Evolutionary conservation across 768 basidiomycete species (phyloP).

Genomic region (Agaricus blazei): DNA sequence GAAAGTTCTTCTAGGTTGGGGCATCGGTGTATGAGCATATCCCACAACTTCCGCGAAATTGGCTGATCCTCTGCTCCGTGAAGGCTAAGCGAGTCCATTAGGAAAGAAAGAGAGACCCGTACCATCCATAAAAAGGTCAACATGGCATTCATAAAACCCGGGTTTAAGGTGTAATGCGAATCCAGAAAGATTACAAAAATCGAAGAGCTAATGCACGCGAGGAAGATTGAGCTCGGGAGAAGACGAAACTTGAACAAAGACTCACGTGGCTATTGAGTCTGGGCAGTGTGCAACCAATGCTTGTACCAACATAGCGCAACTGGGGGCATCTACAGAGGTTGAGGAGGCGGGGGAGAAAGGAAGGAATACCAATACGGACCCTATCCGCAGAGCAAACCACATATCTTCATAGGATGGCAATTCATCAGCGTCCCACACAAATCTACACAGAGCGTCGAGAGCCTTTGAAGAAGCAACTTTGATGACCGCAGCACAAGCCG

Average conservation of each 20-base stretch:
- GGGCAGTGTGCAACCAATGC: slow-evolving; percentile 58
- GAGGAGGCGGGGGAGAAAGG: not conserved
- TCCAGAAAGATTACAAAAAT: slow-evolving; percentile 56
- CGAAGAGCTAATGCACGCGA: slow-evolving; percentile 47
- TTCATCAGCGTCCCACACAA: slow-evolving; percentile 72
- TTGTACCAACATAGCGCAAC: slow-evolving; percentile 55
- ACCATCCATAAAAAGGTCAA: slow-evolving; percentile 56
- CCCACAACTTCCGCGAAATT: slow-evolving; percentile 52
- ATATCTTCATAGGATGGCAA: slow-evolving; percentile 64
- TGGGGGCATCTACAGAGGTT: slow-evolving; percentile 54
- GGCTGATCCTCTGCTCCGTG: slow-evolving; percentile 42
- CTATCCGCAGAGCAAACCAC: slow-evolving; percentile 70
- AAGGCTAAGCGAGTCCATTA: not conserved
- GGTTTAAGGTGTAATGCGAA: slow-evolving; percentile 58
- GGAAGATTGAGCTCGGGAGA: slow-evolving; percentile 2
- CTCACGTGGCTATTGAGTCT: slow-evolving; percentile 57
- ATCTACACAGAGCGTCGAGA: slow-evolving; percentile 61
- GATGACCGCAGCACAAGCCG: slow-evolving; percentile 48
- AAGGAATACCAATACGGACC: slow-evolving; percentile 33
- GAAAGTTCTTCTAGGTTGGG: slow-evolving; percentile 62
- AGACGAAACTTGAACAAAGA: slow-evolving; percentile 10
- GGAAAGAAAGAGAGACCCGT: slow-evolving; percentile 13
- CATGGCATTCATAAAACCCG: slow-evolving; percentile 60
- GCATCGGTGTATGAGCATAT: slow-evolving; percentile 63
- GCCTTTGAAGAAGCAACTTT: slow-evolving; percentile 39